These are phyloP conservation scores for Fusarium subtropicale DNA, from an alignment of 2,329 filamentous ascomycete species.

Conservation along the genomic window DNA sequence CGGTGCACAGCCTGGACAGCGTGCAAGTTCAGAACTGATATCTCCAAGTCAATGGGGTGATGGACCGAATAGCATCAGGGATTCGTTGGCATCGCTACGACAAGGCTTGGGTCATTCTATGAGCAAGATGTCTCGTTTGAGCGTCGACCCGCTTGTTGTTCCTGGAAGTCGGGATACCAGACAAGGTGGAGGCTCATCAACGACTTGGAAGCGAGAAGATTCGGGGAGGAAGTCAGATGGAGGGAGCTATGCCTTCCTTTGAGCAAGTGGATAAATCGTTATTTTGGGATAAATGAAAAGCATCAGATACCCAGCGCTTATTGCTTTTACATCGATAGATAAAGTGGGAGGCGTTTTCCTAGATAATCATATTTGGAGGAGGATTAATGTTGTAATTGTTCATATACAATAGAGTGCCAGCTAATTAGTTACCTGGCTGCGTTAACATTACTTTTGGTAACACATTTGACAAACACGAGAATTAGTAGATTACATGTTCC, in stretches of 20 bases:
- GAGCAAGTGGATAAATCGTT: not conserved
- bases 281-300: not conserved
- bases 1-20: slow-evolving; percentile 39
- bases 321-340: not conserved
- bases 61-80: slow-evolving; percentile 36
- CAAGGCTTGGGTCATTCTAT: slow-evolving; percentile 24
- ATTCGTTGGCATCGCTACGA: slow-evolving; percentile 35
- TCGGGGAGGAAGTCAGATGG: slow-evolving; percentile 38
- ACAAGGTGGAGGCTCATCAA: slow-evolving; percentile 18
- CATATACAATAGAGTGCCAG: not conserved
- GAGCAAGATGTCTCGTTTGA: slow-evolving; percentile 27
- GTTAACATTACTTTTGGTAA: not conserved
- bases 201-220: slow-evolving; percentile 36
- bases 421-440: not conserved
- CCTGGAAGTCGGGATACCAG: slow-evolving; percentile 28
- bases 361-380: not conserved
- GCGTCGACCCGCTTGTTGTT: slow-evolving; percentile 25
- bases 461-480: not conserved
- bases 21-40: slow-evolving; percentile 38
- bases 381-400: not conserved
- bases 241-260: slow-evolving; percentile 46
- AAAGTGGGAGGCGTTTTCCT: not conserved
- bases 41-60: slow-evolving; percentile 47
- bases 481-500: not conserved
- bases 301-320: slow-evolving; percentile 30